Evolutionary conservation across 441 rosid genomes (phyloP), one percentile per base, ranked within the genome.

Genomic region (Theobroma grandiflorum): DNA sequence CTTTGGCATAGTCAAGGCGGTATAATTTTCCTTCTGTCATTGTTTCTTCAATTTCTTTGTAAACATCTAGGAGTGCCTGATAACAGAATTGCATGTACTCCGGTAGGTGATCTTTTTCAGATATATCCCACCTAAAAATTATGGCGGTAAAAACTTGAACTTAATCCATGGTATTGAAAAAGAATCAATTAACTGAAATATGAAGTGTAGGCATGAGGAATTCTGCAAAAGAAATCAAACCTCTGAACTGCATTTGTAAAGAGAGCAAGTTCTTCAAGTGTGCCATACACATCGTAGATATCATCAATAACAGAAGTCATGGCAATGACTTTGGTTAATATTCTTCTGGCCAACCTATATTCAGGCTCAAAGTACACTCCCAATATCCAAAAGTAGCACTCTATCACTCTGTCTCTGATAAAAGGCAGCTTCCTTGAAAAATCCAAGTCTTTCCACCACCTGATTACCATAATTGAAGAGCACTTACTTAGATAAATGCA

Each of bases 201-300:
- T 26, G 31, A 26, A 26, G 31, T 26, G 31, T 26, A 26, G 31
- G 31, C 31, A 26, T 9, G 49, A 31, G 73, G 26, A 45, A n/a
- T 9, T 26, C 31, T 57, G 62, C 62, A n/a, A 50, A 14, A 52
- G 15, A 5, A 57, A 63, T 7, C 33, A 20, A 22, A 87, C 89
- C 83, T 85, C 31, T 74, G 50, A 10, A 81, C 22, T 6, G 84
- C 86, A 31, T 52, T 35, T 0, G 87, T 81, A 20, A 84, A 65
- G 43, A 71, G 80, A 8, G 1, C 22, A 33, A 76, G 77, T 74
- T 84, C 86, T 53, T 84, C 84, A 22, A 61, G 15, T 3, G 82
- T 84, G 3, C 84, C 84, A 43, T 80, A 84, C 0, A 64, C 84
- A 74, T 84, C 84, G 68, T 84, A 84, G 3, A 65, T 84, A 26